Base-by-base conservation (phyloP, 192 early-diverging fungal genomes). In the Linnemannia exigua region DNA sequence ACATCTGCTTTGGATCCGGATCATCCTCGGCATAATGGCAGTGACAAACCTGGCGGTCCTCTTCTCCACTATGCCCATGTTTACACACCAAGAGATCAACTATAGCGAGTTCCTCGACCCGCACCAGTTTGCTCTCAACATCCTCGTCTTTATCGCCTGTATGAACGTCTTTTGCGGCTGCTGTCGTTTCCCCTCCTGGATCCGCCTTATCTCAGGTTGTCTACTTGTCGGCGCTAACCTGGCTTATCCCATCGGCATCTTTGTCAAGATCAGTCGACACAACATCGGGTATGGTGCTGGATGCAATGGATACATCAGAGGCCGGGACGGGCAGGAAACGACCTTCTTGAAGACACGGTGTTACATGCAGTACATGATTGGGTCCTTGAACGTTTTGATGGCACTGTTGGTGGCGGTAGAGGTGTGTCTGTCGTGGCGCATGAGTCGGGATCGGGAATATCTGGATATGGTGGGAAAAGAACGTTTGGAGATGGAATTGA, bases 191-290 rank as follows among this genome's bases (percentile, higher is more conserved):
- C 58, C 58, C 3, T 3, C 58, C 14, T 3, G 20, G 0, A 3
- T 61, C 58, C 58, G 58, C 58, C 28, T 61, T 8, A 1, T 61
- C 58, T 31, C 28, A 25, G 58, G 58, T 31, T 31, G 12, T 3
- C 15, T n/a, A 14, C 58, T 63, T 31, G 58, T 63, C 28, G 28
- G 11, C 14, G 58, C 28, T 25, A 63, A 33, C 58, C 28, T 63
- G 58, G 58, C 28, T 11, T 63, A 31, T 14, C 58, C 58, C 0
- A 63, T 63, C 25, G 25, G 25, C 12, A 63, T 63, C 28, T 63
- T 63, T 63, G 28, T 63, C 58, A 31, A 63, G 58, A 63, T 63
- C 58, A 63, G 58, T 63, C 58, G 25, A 63, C 58, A 63, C 22
- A 31, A 63, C 38, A 7, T 41, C 33, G 67, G 36, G 11, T 22